Percentiles rank a stretch among this genome's conserved stretches.
phyloP scores from a whole-genome alignment of 805 yeast species.

The Brettanomyces custersianus region DNA sequence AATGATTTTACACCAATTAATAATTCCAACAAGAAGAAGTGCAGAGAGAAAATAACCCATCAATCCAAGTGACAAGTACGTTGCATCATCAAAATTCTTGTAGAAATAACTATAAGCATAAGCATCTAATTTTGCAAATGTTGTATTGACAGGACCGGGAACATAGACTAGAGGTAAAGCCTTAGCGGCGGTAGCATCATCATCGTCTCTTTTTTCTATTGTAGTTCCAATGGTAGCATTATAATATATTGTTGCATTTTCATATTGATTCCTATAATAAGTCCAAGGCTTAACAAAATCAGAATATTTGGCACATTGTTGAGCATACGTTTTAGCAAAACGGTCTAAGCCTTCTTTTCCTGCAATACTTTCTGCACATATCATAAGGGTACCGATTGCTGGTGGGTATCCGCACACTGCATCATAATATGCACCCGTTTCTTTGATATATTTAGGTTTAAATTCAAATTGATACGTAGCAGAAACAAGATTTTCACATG shows the following conservation, averaged over 20 bases:
- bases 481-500: constrained; percentile 8
- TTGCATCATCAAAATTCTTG: constrained; percentile 19
- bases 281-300: constrained; percentile 12
- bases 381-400: constrained; percentile 3
- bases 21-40: constrained; percentile 26
- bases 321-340: not conserved
- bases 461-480: constrained; percentile 7
- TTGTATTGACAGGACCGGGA: constrained; percentile 11
- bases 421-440: constrained; percentile 4
- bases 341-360: not conserved
- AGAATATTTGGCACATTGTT: constrained; percentile 3
- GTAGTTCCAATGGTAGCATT: no score
- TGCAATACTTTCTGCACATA: constrained; percentile 2
- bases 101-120: constrained; percentile 12
- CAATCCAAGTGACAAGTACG: constrained; percentile 27
- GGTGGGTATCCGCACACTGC: constrained; percentile 6
- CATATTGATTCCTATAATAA: constrained; percentile 16
- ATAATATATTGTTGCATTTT: constrained; percentile 27
- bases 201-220: no score
- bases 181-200: constrained; percentile 6
- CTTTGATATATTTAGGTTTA: constrained; percentile 1
- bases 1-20: constrained; percentile 23
- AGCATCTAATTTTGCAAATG: constrained; percentile 1
- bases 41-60: constrained; percentile 32
- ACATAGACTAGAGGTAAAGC: constrained; percentile 8